Percentiles rank a stretch among this genome's conserved stretches.
Evolutionary conservation across 2,329 filamentous ascomycete species (phyloP).

Genomic region (Hypoxylon rubiginosum): DNA sequence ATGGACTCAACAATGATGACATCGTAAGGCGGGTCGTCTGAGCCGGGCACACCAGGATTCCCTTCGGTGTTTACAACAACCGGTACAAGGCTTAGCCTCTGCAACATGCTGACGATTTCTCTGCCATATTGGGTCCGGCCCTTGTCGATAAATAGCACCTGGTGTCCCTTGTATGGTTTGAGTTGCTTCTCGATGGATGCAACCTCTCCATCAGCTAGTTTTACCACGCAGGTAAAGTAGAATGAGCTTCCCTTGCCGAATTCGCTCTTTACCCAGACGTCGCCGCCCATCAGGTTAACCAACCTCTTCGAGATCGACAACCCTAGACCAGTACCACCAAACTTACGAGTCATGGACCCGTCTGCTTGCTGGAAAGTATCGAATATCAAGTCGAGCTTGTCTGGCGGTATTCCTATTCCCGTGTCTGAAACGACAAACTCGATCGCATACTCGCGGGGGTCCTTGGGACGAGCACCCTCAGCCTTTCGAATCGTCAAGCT

Average conservation of each 20-base stretch:
- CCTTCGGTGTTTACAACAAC: slow-evolving; percentile 86
- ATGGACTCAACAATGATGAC: slow-evolving; percentile 97
- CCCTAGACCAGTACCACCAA: slow-evolving; percentile 93
- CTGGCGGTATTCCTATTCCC: slow-evolving; percentile 93
- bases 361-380: slow-evolving; percentile 99
- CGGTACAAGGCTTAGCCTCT: slow-evolving; percentile 82
- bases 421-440: slow-evolving; percentile 97
- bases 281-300: slow-evolving; percentile 95
- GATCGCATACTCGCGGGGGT: slow-evolving; percentile 86
- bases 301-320: slow-evolving; percentile 95
- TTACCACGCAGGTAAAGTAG: slow-evolving; percentile 95
- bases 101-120: slow-evolving; percentile 84
- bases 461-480: slow-evolving; percentile 74
- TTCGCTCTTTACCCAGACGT: slow-evolving; percentile 95
- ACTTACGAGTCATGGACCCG: slow-evolving; percentile 94
- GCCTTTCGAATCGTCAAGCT: slow-evolving; percentile 86
- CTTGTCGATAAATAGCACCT: slow-evolving; percentile 95
- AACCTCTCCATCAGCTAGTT: slow-evolving; percentile 83
- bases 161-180: slow-evolving; percentile 90
- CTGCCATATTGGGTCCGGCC: slow-evolving; percentile 81
- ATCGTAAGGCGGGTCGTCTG: slow-evolving; percentile 81
- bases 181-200: slow-evolving; percentile 85
- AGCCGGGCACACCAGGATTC: slow-evolving; percentile 69
- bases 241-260: slow-evolving; percentile 94
- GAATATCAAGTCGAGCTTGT: slow-evolving; percentile 97